Percentiles rank a stretch among this genome's conserved stretches.
Evolutionary conservation across 176 grass and related monocot genomes (phyloP).

Genomic region (Otatea glauca): DNA sequence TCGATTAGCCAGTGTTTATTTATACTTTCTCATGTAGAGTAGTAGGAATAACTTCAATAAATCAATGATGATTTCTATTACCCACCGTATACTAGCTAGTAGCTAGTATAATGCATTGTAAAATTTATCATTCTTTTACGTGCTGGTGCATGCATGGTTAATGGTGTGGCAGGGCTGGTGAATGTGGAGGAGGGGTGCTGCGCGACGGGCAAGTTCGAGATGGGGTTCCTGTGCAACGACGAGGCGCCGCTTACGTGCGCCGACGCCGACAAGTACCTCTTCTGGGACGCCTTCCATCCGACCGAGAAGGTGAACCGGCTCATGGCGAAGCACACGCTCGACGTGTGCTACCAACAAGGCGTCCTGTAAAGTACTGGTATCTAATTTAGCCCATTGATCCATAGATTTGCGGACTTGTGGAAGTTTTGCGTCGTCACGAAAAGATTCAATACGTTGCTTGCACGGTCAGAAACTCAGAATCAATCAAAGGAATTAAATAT

Average conservation of each 20-base stretch:
- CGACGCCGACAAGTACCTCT: slow-evolving; percentile 59
- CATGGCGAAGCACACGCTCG: slow-evolving; percentile 57
- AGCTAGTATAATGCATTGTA: no score
- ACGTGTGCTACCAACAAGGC: slow-evolving; percentile 43
- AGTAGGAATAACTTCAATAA: not conserved
- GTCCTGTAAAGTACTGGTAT: slow-evolving; percentile 25
- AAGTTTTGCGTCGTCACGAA: not conserved
- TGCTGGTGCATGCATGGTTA: no score
- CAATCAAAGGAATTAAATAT: not conserved
- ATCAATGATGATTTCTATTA: no score
- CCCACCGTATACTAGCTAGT: no score
- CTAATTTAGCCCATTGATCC: not conserved
- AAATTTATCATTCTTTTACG: no score
- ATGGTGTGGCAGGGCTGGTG: slow-evolving; percentile 53
- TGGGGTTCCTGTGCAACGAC: slow-evolving; percentile 67
- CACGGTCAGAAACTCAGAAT: not conserved
- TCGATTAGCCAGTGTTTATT: no score
- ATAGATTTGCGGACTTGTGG: not conserved
- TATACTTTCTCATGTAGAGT: no score
- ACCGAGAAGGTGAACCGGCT: slow-evolving; percentile 58
- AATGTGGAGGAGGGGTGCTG: slow-evolving; percentile 83
- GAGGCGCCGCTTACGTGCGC: slow-evolving; percentile 53
- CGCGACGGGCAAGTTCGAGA: slow-evolving; percentile 70
- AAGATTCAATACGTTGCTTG: not conserved
- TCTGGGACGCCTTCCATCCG: slow-evolving; percentile 64